phyloP scores from a whole-genome alignment of 2,329 filamentous ascomycete species.

The Nigrograna mackinnonii region DNA sequence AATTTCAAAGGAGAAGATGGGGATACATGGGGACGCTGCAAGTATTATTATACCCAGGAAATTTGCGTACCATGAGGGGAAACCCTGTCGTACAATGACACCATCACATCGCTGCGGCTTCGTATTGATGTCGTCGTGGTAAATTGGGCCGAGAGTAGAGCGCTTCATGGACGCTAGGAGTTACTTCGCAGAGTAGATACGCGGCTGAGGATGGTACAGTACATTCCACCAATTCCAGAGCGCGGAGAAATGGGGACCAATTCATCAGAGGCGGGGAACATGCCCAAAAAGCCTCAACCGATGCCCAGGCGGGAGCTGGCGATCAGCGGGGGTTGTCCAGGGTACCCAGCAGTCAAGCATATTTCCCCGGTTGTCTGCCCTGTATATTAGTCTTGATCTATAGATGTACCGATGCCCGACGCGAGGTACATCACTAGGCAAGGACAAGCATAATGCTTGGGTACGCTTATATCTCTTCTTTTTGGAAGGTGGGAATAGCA shows the following conservation, averaged over 20 bases:
- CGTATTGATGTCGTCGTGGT: constrained; percentile 3
- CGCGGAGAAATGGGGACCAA: constrained; percentile 5
- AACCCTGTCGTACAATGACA: constrained; percentile 5
- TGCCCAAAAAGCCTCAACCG: constrained; percentile 9
- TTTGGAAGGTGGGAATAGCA: no score
- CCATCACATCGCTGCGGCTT: constrained; percentile 2
- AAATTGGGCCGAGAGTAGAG: constrained; percentile 6
- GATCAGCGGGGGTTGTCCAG: constrained; percentile 8
- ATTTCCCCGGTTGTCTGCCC: no score
- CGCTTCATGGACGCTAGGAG: not conserved
- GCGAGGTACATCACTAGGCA: no score
- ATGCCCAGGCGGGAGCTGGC: constrained; percentile 9
- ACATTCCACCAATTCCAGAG: constrained; percentile 11
- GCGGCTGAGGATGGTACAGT: not conserved
- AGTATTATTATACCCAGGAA: constrained; percentile 2
- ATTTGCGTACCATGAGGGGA: not conserved
- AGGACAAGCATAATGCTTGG: no score
- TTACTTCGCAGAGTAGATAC: not conserved
- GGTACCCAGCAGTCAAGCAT: constrained; percentile 1
- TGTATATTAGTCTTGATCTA: no score
- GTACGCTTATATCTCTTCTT: no score
- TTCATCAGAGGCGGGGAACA: not conserved
- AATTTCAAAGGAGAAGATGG: not conserved
- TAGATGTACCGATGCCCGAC: no score
- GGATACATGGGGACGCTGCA: no score